A percentile compares a stretch with the other conserved stretches of the same genome.
These are phyloP conservation scores for Mortierella sp. DNA, from an alignment of 371 early-diverging fungal species.

Conservation along the genomic window DNA sequence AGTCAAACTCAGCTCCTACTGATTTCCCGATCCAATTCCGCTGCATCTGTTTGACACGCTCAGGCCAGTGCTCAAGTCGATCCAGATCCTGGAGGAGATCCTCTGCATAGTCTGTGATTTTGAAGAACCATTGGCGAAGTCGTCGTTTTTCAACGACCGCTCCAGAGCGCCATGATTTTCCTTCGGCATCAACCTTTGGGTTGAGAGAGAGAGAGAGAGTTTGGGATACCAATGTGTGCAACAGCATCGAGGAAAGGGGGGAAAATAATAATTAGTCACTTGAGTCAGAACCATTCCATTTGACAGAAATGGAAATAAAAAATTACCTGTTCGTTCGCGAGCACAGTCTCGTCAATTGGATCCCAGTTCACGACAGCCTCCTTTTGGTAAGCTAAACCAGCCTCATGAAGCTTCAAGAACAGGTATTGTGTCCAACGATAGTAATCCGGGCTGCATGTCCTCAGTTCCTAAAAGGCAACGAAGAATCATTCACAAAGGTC, in stretches of 20 bases:
- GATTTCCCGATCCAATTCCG: slow-evolving; percentile 95
- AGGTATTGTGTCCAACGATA: slow-evolving; percentile 94
- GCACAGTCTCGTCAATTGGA: slow-evolving; percentile 93
- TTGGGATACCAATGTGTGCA: not conserved
- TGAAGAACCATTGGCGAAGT: slow-evolving; percentile 93
- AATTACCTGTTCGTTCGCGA: slow-evolving; percentile 94
- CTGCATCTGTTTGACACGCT: slow-evolving; percentile 90
- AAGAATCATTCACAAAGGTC: too few relatives aligned
- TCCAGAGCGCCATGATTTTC: slow-evolving; percentile 93
- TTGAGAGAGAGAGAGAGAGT: not conserved
- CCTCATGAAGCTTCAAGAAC: slow-evolving; percentile 81
- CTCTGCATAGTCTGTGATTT: slow-evolving; percentile 87
- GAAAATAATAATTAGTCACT: not conserved
- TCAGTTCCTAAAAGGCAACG: slow-evolving; percentile 74
- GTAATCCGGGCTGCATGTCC: slow-evolving; percentile 88
- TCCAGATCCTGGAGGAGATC: slow-evolving; percentile 83
- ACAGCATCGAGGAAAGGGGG: not conserved
- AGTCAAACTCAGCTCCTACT: slow-evolving; percentile 82
- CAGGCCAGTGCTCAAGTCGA: slow-evolving; percentile 85
- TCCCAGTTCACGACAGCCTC: slow-evolving; percentile 97
- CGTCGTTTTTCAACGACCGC: slow-evolving; percentile 90
- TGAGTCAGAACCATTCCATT: not conserved
- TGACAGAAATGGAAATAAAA: not conserved
- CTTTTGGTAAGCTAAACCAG: slow-evolving; percentile 88
- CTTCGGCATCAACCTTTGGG: slow-evolving; percentile 89